Evolutionary conservation across 164 flowering plant species (phyloP).

Genomic region (Liquidambar formosana): DNA sequence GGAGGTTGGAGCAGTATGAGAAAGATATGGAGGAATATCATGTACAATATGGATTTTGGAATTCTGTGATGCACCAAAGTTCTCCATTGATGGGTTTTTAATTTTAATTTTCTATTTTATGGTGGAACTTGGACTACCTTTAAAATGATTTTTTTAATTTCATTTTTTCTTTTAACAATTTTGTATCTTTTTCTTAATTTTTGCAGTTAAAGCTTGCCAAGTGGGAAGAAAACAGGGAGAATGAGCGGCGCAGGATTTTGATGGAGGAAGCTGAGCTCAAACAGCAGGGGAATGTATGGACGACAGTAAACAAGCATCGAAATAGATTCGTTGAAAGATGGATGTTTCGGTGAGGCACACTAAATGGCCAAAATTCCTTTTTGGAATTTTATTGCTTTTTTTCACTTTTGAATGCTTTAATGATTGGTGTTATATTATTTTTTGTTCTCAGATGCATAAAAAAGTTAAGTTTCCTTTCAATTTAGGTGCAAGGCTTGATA

Average conservation of each 20-base stretch:
- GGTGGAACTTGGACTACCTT: background rate
- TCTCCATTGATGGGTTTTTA: background rate
- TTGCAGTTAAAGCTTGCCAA: conserved; percentile 53
- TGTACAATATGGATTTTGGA: conserved; percentile 31
- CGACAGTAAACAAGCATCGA: conserved; percentile 45
- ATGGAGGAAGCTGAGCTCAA: conserved; percentile 74
- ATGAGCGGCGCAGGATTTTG: conserved; percentile 66
- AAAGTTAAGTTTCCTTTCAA: background rate
- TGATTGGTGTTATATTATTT: background rate
- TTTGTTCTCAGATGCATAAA: no score
- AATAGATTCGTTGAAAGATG: conserved; percentile 47
- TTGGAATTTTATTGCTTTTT: background rate
- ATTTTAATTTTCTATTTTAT: no score
- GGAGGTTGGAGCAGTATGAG: conserved; percentile 81
- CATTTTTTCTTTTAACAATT: no score
- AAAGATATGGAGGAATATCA: conserved; percentile 88
- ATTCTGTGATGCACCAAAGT: background rate
- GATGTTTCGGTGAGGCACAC: conserved; percentile 50
- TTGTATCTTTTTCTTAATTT: background rate
- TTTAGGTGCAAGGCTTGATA: background rate
- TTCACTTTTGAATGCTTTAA: background rate
- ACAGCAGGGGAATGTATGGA: conserved; percentile 52
- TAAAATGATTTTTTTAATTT: background rate
- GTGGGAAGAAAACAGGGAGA: conserved; percentile 79
- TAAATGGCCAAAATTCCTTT: background rate